Evolutionary conservation across 768 basidiomycete genomes (phyloP).

Genomic region (Hydnum rufescens): DNA sequence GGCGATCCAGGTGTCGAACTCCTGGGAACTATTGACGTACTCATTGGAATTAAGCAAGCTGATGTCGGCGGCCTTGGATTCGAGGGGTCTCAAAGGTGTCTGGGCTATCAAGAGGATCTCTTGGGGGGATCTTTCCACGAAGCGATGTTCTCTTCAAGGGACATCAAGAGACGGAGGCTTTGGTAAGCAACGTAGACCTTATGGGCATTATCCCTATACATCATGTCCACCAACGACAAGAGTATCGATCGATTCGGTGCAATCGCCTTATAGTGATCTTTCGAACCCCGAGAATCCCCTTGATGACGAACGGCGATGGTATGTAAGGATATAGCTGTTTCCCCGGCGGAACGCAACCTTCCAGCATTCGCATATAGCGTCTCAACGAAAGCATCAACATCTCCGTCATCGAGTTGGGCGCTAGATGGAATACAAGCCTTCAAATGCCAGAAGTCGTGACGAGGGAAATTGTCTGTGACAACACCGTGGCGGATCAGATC

Average conservation of each 20-base stretch:
- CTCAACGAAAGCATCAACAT: conserved; percentile 51
- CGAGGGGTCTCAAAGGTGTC: background rate
- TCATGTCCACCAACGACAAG: background rate
- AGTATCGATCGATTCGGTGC: background rate
- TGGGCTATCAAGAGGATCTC: background rate
- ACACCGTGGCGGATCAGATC: conserved; percentile 27
- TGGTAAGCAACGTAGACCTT: background rate
- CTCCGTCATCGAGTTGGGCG: conserved; percentile 37
- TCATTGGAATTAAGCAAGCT: background rate
- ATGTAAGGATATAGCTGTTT: no score
- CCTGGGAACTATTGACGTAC: no score
- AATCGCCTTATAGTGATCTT: background rate
- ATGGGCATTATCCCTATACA: background rate
- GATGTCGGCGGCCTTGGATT: background rate
- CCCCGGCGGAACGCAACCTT: conserved; percentile 11
- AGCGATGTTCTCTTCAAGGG: background rate
- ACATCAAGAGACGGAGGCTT: background rate
- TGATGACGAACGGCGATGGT: background rate
- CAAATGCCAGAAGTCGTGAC: conserved; percentile 62
- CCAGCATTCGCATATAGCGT: conserved; percentile 42
- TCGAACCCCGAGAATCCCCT: background rate
- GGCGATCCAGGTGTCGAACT: conserved; percentile 51
- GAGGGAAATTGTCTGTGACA: conserved; percentile 28
- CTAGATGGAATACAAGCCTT: conserved; percentile 51
- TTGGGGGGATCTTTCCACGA: background rate